These are phyloP conservation scores for Penicillium expansum DNA, from an alignment of 2,329 filamentous ascomycete genomes.

Conservation along the genomic window DNA sequence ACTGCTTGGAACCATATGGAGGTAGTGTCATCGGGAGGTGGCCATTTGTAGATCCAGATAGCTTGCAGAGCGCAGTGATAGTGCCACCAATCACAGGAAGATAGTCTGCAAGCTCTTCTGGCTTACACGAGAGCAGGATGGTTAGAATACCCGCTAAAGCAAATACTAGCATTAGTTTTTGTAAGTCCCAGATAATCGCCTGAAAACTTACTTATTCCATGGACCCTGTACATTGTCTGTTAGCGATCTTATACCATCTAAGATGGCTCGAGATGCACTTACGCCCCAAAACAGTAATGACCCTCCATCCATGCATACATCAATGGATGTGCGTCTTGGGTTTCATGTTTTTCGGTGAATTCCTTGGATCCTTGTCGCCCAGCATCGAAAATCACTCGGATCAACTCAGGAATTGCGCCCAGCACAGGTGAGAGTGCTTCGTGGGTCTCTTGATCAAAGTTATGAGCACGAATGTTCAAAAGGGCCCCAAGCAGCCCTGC, in stretches of 20 bases:
- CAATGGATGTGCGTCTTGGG: constrained; percentile 34
- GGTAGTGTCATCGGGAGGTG: constrained; percentile 42
- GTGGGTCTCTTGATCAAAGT: constrained; percentile 20
- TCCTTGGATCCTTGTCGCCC: constrained; percentile 34
- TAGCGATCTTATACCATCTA: not conserved
- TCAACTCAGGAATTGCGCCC: constrained; percentile 29
- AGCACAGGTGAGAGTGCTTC: constrained; percentile 26
- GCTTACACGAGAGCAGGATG: constrained; percentile 35
- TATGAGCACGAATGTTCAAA: constrained; percentile 34
- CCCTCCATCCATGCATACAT: constrained; percentile 43
- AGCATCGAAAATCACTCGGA: constrained; percentile 34
- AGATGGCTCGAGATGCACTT: constrained; percentile 17
- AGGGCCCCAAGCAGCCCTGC: constrained; percentile 39
- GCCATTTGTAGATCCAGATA: constrained; percentile 36
- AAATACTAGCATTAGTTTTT: not conserved
- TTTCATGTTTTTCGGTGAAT: constrained; percentile 31
- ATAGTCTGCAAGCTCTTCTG: constrained; percentile 33
- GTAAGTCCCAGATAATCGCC: not conserved
- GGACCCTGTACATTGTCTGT: constrained; percentile 22
- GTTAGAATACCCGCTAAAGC: constrained; percentile 37
- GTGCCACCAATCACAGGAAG: constrained; percentile 36
- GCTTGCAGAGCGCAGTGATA: constrained; percentile 36
- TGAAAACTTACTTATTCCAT: constrained; percentile 29
- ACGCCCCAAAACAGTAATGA: constrained; percentile 40
- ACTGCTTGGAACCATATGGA: constrained; percentile 19